Percentiles rank a stretch among this genome's conserved stretches.
phyloP scores from a whole-genome alignment of 345 rosid genomes.

The Melastoma malabathricum region DNA sequence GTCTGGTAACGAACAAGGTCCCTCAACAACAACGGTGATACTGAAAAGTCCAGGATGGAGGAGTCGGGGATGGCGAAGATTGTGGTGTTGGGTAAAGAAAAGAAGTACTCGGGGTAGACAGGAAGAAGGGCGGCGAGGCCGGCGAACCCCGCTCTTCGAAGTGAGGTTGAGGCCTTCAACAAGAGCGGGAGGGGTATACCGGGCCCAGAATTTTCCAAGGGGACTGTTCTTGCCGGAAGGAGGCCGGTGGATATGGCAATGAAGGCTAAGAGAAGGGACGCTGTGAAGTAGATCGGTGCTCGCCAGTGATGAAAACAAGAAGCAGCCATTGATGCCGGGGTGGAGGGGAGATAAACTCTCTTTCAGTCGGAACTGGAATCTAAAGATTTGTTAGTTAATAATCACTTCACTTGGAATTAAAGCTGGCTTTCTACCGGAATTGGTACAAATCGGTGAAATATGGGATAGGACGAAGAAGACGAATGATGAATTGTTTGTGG shows the following conservation, averaged over 20 bases:
- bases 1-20: slow-evolving; percentile 62
- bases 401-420: too few species aligned
- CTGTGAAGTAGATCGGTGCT: slow-evolving; percentile 41
- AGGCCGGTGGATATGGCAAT: slow-evolving; percentile 49
- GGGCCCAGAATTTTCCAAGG: slow-evolving; percentile 3
- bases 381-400: too few species aligned
- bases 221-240: slow-evolving; percentile 13
- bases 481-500: too few species aligned
- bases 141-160: slow-evolving; percentile 49
- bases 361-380: too few species aligned
- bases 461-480: too few species aligned
- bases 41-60: slow-evolving; percentile 30
- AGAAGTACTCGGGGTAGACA: slow-evolving; percentile 46
- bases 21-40: slow-evolving; percentile 41
- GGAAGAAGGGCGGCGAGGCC: slow-evolving; percentile 46
- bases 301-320: slow-evolving; percentile 29
- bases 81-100: slow-evolving; percentile 42
- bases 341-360: background rate
- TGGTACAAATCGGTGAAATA: too few species aligned
- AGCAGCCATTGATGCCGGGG: slow-evolving; percentile 17
- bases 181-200: slow-evolving; percentile 20
- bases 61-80: slow-evolving; percentile 67
- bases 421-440: too few species aligned
- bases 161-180: slow-evolving; percentile 37
- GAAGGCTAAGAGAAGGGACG: slow-evolving; percentile 52